These are phyloP conservation scores for Solanum pimpinellifolium DNA, from an alignment of 257 asterid species.

Conservation along the genomic window DNA sequence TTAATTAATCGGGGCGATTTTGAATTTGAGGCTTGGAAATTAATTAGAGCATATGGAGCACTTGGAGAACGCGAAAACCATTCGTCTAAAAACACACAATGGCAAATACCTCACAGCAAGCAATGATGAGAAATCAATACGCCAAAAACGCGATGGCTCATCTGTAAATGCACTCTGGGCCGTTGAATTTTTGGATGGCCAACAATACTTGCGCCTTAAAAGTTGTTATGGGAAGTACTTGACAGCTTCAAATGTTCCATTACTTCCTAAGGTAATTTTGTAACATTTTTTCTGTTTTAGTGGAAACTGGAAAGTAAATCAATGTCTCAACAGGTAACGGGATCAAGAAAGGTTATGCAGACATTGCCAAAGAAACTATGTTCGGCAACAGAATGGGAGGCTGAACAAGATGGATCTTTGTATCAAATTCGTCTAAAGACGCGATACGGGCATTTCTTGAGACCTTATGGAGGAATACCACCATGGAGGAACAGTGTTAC, in stretches of 20 bases:
- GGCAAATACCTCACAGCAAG: constrained; percentile 63
- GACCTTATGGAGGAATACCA: background rate
- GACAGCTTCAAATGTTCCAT: constrained; percentile 49
- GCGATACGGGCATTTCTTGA: background rate
- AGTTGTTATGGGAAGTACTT: constrained; percentile 69
- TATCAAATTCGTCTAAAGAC: background rate
- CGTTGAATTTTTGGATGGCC: constrained; percentile 54
- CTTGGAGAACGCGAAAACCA: constrained; percentile 49
- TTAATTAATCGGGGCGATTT: background rate
- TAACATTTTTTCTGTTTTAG: too few relatives aligned
- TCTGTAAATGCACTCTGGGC: constrained; percentile 41
- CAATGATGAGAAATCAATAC: constrained; percentile 44
- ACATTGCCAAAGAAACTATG: constrained; percentile 40
- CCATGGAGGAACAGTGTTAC: background rate
- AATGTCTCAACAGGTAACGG: constrained; percentile 17
- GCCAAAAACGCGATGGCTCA: constrained; percentile 51
- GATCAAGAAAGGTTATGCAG: constrained; percentile 35
- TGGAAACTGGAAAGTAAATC: background rate
- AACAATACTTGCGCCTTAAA: constrained; percentile 40
- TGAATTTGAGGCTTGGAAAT: background rate
- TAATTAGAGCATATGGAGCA: constrained; percentile 52
- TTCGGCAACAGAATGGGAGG: constrained; percentile 70
- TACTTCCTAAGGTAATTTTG: constrained; percentile 40
- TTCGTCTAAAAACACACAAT: constrained; percentile 63
- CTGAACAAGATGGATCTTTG: background rate